Evolutionary conservation across 495 filamentous ascomycete genomes (phyloP).

Genomic region (Cenococcum geophilum): DNA sequence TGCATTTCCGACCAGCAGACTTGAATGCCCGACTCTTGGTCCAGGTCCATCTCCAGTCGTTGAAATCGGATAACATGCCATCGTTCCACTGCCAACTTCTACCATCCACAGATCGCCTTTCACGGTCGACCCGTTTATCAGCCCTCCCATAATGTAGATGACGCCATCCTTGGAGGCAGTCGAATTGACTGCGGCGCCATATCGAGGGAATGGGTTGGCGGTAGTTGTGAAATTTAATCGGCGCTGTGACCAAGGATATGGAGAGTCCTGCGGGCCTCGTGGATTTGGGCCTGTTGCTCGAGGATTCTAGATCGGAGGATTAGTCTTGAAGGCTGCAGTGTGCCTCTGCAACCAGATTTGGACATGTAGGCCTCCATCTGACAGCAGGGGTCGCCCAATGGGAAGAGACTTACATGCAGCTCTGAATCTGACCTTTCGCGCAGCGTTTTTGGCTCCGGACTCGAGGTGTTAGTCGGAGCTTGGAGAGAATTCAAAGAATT

Average conservation of each 20-base stretch:
- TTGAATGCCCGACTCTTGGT: slow-evolving; percentile 90
- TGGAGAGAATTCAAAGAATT: slow-evolving; percentile 55
- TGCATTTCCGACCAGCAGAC: slow-evolving; percentile 92
- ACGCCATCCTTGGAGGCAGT: slow-evolving; percentile 91
- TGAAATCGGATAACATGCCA: slow-evolving; percentile 84
- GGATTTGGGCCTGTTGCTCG: background rate
- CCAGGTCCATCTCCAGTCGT: slow-evolving; percentile 93
- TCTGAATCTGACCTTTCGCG: slow-evolving; percentile 42
- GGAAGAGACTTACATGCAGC: slow-evolving; percentile 29
- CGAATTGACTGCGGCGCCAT: slow-evolving; percentile 93
- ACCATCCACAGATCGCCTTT: slow-evolving; percentile 98
- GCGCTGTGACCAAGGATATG: slow-evolving; percentile 95
- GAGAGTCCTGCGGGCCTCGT: slow-evolving; percentile 42
- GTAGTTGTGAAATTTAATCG: slow-evolving; percentile 77
- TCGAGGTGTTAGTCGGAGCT: slow-evolving; percentile 33
- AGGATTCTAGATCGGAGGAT: slow-evolving; percentile 35
- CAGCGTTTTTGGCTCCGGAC: slow-evolving; percentile 52
- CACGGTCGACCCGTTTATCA: slow-evolving; percentile 88
- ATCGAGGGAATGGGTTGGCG: slow-evolving; percentile 87
- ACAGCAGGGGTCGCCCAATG: slow-evolving; percentile 1
- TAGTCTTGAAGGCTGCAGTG: slow-evolving; percentile 5
- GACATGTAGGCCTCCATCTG: background rate
- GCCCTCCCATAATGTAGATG: slow-evolving; percentile 95
- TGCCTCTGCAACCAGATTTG: background rate
- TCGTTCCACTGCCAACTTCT: slow-evolving; percentile 72